Conservation (phyloP, 768 basidiomycete genomes). For the Calocera viscosa region DNA sequence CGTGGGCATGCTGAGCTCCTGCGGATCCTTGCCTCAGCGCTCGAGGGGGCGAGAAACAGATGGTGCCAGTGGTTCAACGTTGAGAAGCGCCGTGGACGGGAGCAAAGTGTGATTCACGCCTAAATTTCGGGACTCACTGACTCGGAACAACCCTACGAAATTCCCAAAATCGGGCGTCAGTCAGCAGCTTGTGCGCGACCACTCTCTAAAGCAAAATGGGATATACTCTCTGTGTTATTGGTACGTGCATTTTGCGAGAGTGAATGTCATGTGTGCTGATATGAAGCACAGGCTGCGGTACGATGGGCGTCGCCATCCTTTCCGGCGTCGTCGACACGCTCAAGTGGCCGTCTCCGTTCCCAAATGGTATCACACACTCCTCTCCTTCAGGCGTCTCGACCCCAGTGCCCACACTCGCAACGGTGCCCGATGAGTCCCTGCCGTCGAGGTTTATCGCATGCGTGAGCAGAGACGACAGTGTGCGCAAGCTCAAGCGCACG, state of each 20-base stretch:
- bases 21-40: not conserved
- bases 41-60: not conserved
- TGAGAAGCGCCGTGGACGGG: not conserved
- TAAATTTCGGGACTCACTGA: not conserved
- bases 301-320: constrained; percentile 92
- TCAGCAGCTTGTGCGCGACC: too few relatives aligned
- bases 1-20: not conserved
- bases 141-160: too few relatives aligned
- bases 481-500: constrained; percentile 45
- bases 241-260: constrained; percentile 27
- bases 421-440: constrained; percentile 45
- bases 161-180: not conserved
- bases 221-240: constrained; percentile 83
- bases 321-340: constrained; percentile 85
- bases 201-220: constrained; percentile 44
- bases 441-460: constrained; percentile 78
- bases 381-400: constrained; percentile 57
- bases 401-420: constrained; percentile 20
- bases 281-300: constrained; percentile 70
- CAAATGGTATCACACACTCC: constrained; percentile 60
- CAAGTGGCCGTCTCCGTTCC: constrained; percentile 32
- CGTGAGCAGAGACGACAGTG: constrained; percentile 68
- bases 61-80: not conserved
- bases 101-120: not conserved
- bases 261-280: constrained; percentile 16